phyloP scores from a whole-genome alignment of 257 asterid species.

The Lantana camara region DNA sequence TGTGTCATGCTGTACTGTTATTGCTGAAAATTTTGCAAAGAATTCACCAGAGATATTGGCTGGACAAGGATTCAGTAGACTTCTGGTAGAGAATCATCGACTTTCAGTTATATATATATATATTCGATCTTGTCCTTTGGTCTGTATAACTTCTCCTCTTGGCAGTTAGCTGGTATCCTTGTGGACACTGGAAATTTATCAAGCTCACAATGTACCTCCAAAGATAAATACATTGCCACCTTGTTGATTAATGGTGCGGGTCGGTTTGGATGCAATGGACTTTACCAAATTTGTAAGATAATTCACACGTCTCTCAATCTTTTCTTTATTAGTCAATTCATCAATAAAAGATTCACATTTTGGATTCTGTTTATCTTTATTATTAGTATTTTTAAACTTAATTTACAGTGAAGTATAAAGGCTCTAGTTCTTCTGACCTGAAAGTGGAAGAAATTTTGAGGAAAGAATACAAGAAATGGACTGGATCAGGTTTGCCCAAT shows the following conservation, averaged over 20 bases:
- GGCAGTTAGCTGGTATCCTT: conserved; percentile 85
- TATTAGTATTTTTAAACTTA: not conserved
- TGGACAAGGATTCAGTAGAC: conserved; percentile 78
- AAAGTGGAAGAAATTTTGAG: conserved; percentile 55
- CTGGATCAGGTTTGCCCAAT: conserved; percentile 46
- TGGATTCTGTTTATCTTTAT: not conserved
- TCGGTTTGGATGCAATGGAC: conserved; percentile 78
- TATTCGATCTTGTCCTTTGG: not conserved
- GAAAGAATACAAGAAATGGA: conserved; percentile 66
- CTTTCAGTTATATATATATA: conserved; percentile 8
- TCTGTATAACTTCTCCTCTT: not conserved
- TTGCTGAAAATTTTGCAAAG: conserved; percentile 63
- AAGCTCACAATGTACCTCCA: conserved; percentile 50
- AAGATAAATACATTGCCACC: conserved; percentile 81
- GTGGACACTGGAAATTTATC: conserved; percentile 75
- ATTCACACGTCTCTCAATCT: not conserved
- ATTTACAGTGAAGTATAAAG: conserved; percentile 58
- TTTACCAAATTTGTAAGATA: conserved; percentile 68
- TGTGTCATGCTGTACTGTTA: conserved; percentile 67
- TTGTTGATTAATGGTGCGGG: conserved; percentile 86
- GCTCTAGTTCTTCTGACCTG: conserved; percentile 46
- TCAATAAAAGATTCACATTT: not conserved
- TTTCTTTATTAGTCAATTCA: conserved; percentile 12
- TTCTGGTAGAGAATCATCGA: conserved; percentile 54
- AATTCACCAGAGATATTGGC: conserved; percentile 70